Evolutionary conservation across 306 rosid genomes (phyloP), one percentile per base, ranked within the genome.

Genomic region (Dryas octopetala): DNA sequence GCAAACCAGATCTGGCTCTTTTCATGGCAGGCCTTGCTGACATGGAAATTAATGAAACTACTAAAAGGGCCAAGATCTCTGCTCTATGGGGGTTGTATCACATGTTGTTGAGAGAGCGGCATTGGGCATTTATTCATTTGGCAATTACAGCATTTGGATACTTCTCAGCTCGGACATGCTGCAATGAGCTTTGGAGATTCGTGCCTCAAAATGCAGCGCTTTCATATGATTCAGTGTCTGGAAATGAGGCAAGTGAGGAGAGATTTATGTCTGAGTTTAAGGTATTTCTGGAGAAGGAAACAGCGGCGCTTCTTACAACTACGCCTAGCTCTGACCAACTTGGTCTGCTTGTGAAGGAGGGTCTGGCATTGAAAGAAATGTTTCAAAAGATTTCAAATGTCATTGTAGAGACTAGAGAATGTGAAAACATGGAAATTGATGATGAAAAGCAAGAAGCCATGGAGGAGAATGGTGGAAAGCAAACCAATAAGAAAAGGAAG

Each of bases 111-210:
- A 88, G 64, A 76, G 98, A 91, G 83, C 81, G 84, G 74, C 95
- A 94, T 46, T 94, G 97, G 98, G 96, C 96, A 70, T 73, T 90
- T 46, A 68, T 81, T 76, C 96, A 94, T 76, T 78, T 88, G 90
- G 93, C 95, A 68, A 28, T 91, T 40, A 77, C 87, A 12, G 89
- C 97, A 72, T 91, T 94, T 65, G 97, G 93, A 77, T 84, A 82
- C 78, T 94, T 88, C 76, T 90, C 96, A 19, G 86, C 84, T 32
- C 83, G 83, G 32, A 86, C 97, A 28, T 72, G 55, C 61, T 90
- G 95, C 72, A 74, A 74, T 71, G 81, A 87, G 82, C 90, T 94
- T 70, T 91, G 96, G 98, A 82, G 91, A 78, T 90, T 90, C 54
- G 91, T 95, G 51, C 98, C 97, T 19, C 73, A 80, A 1, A 73